Percentiles rank a stretch among this genome's conserved stretches.
Conservation (phyloP, 257 asterid species). For the Prunella vulgaris region DNA sequence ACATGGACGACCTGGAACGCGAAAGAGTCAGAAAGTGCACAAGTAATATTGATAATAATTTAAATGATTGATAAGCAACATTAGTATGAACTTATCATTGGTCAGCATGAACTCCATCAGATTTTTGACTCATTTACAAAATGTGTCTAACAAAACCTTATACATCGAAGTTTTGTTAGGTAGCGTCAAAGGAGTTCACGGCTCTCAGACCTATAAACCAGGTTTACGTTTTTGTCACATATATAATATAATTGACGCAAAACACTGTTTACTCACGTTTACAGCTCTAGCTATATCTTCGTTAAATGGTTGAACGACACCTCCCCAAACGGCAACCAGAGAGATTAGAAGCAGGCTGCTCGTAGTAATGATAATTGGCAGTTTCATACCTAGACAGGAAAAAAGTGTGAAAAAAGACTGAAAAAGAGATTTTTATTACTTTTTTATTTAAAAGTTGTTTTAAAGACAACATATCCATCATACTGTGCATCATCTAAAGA, state of each 20-base stretch:
- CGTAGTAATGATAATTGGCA: constrained; percentile 45
- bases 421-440: no score
- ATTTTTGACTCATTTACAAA: no score
- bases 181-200: no score
- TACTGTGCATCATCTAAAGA: background rate
- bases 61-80: background rate
- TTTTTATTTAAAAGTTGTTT: no score
- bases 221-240: no score
- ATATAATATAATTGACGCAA: background rate
- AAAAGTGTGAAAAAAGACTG: background rate
- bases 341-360: constrained; percentile 44
- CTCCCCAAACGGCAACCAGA: constrained; percentile 47
- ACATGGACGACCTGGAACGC: constrained; percentile 75
- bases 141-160: no score
- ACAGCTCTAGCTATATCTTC: constrained; percentile 85
- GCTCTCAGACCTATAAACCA: no score
- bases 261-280: constrained; percentile 50
- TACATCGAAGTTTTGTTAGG: no score
- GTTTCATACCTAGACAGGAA: constrained; percentile 46
- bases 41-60: background rate
- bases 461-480: background rate
- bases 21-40: background rate
- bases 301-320: constrained; percentile 67
- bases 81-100: no score
- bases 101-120: no score